Evolutionary conservation across 495 filamentous ascomycete species (phyloP), one percentile per base, ranked within the genome.

Genomic region (Paragyromitra xinjiangensis): DNA sequence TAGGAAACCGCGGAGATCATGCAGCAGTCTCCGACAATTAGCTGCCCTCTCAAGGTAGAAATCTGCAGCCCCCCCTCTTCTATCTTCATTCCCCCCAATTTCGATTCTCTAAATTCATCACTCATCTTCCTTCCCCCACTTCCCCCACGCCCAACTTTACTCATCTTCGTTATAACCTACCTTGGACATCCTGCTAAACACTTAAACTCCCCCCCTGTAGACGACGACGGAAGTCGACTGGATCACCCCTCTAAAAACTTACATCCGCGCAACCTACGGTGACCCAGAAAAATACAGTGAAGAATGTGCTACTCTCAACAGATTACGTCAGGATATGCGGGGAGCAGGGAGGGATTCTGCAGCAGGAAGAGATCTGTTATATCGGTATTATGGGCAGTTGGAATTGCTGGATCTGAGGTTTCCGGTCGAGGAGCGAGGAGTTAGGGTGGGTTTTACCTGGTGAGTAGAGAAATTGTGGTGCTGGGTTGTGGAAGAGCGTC

Each of bases 201-300:
- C 22, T 7, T 16, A 16, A 7, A 29, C 19, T 51, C 14, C 42
- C 56, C 56, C 26, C 22, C 12, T 58, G 37, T 69, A 99, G 91
- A 94, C 95, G 84, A 99, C 95, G 76, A 97, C 95, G 87, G 95
- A 99, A 87, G 97, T 98, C 83, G 95, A 99, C 88, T 99, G 96
- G 96, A 88, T 98, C 75, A 87, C 89, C 37, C 96, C 95, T 69
- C 89, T 99, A 79, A 98, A 98, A 88, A 87, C 87, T 69, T 97
- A 98, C 86, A 98, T 99, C 73, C 89, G 93, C 78, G 88, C 93
- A 82, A 95, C 92, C 11, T 98, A 99, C 85, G 94, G 94, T 83
- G 95, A 99, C 84, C 95, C 95, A 55, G 95, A 98, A 81, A 89
- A 93, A 78, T 99, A 99, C 85, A 87, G 88, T 50, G 92, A 97